Conservation (phyloP, 192 early-diverging fungal species). For the Gaertneriomyces sp. region DNA sequence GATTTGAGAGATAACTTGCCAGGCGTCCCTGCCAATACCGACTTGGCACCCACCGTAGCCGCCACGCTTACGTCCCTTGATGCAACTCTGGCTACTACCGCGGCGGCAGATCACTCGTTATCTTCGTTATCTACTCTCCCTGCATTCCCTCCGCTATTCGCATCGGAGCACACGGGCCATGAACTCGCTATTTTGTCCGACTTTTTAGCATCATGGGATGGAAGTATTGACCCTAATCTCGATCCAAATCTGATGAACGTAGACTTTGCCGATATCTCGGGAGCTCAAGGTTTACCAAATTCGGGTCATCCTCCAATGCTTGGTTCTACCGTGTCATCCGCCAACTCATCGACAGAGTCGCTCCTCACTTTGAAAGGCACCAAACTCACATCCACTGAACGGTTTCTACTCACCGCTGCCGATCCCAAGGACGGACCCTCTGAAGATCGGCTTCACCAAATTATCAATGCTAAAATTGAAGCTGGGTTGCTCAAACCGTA, state of each 20-base stretch:
- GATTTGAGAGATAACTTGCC: neutral
- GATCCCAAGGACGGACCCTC: slow-evolving; percentile 73
- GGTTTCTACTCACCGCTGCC: slow-evolving; percentile 87
- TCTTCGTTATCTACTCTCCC: slow-evolving; percentile 28
- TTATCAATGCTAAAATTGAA: slow-evolving; percentile 94
- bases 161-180: slow-evolving; percentile 72
- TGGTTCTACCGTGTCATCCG: neutral
- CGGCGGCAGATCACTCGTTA: neutral
- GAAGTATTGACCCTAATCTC: slow-evolving; percentile 9
- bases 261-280: slow-evolving; percentile 1
- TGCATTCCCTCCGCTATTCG: slow-evolving; percentile 66
- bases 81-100: neutral
- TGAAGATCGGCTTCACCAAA: slow-evolving; percentile 84
- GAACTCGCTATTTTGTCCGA: slow-evolving; percentile 73
- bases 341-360: slow-evolving; percentile 12
- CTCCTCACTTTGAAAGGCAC: slow-evolving; percentile 9
- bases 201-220: slow-evolving; percentile 39
- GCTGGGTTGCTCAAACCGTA: slow-evolving; percentile 95
- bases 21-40: neutral
- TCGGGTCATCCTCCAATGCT: slow-evolving; percentile 5
- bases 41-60: slow-evolving; percentile 1
- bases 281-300: slow-evolving; percentile 7
- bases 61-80: neutral
- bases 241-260: slow-evolving; percentile 4
- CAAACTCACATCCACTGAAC: slow-evolving; percentile 63